Conservation (phyloP, 2,329 filamentous ascomycete genomes). For the Scopulariopsis brevicaulis region DNA sequence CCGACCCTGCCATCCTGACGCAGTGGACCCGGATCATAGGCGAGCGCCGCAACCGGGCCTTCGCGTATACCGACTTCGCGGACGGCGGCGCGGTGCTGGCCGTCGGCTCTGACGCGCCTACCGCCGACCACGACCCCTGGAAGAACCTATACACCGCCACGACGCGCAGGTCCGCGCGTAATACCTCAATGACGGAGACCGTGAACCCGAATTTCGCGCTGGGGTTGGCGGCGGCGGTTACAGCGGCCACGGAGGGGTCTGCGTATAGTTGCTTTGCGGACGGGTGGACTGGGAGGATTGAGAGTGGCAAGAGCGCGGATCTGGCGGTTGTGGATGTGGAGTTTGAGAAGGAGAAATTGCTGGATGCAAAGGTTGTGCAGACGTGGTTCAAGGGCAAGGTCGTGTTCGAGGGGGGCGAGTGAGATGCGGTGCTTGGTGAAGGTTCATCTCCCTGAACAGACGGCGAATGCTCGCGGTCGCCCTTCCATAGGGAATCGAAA, state of each 20-base stretch:
- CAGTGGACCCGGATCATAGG: conserved; percentile 51
- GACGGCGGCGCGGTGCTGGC: conserved; percentile 41
- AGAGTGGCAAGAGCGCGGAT: conserved; percentile 42
- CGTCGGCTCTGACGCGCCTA: conserved; percentile 48
- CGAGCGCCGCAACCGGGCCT: conserved; percentile 42
- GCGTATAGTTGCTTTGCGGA: conserved; percentile 51
- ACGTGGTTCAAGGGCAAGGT: conserved; percentile 39
- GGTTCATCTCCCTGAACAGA: no score
- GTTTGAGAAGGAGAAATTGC: conserved; percentile 32
- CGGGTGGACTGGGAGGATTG: conserved; percentile 36
- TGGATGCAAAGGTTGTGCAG: conserved; percentile 32
- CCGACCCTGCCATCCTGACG: conserved; percentile 47
- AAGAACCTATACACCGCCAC: conserved; percentile 48
- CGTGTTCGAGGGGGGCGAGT: neutral
- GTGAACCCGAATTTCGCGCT: conserved; percentile 43
- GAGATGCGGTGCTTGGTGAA: no score
- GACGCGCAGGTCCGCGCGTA: conserved; percentile 41
- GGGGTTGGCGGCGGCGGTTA: conserved; percentile 39
- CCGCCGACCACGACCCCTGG: conserved; percentile 41
- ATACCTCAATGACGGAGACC: conserved; percentile 25
- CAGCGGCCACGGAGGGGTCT: conserved; percentile 40
- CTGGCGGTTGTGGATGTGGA: conserved; percentile 35
- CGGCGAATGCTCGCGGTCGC: no score
- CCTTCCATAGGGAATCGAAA: no score
- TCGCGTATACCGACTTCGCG: conserved; percentile 51